phyloP scores from a whole-genome alignment of 2,329 filamentous ascomycete species.

The Fusarium sp. region DNA sequence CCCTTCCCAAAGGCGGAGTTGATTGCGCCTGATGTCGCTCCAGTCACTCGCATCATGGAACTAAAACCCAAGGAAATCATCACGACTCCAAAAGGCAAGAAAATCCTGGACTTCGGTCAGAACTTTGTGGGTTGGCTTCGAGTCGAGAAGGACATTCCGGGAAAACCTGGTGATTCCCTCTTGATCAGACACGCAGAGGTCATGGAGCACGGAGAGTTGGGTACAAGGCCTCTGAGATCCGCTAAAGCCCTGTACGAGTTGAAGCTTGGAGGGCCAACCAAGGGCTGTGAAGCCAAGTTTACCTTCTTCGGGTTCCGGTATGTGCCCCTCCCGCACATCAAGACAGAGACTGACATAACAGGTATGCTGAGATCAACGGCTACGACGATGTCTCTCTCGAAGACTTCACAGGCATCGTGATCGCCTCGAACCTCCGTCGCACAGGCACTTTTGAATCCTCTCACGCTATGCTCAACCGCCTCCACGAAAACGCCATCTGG shows the following conservation, averaged over 20 bases:
- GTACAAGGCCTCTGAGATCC: neutral
- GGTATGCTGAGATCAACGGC: slow-evolving; percentile 20
- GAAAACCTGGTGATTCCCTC: neutral
- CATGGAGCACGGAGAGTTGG: neutral
- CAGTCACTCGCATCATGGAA: neutral
- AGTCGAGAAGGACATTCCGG: neutral
- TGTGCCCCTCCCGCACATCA: neutral
- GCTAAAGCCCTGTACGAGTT: neutral
- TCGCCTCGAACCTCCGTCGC: neutral
- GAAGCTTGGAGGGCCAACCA: neutral
- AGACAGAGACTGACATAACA: neutral
- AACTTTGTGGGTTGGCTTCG: neutral
- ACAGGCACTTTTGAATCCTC: slow-evolving; percentile 58
- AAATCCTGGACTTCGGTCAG: neutral
- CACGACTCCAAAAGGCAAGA: neutral
- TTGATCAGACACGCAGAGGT: slow-evolving; percentile 1
- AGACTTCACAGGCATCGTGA: slow-evolving; percentile 12
- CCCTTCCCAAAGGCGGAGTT: neutral
- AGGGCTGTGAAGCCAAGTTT: neutral
- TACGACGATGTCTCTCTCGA: neutral
- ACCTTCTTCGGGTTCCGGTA: neutral
- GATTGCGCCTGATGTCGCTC: neutral
- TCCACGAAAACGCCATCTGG: slow-evolving; percentile 66
- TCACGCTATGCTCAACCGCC: slow-evolving; percentile 60
- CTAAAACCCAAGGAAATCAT: neutral